Conservation (phyloP, 169 alveolate genomes). For the Theileria parva region DNA sequence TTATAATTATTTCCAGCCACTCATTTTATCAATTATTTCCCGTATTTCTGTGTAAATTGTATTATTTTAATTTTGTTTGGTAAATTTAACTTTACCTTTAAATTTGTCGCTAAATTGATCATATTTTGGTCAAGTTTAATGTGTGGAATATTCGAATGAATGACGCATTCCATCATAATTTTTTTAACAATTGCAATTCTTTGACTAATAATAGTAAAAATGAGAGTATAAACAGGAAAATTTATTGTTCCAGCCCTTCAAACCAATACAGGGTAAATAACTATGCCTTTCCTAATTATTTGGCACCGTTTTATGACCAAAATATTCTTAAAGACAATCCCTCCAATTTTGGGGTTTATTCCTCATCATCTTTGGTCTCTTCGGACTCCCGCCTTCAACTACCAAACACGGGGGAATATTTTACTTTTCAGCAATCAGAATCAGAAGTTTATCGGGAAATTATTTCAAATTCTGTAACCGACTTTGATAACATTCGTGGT, state of each 20-base stretch:
- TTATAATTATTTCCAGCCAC: background rate
- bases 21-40: too few relatives aligned
- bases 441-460: background rate
- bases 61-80: background rate
- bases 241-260: constrained; percentile 12
- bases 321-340: constrained; percentile 23
- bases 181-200: too few relatives aligned
- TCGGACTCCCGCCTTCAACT: background rate
- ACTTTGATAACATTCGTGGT: background rate
- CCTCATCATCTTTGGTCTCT: constrained; percentile 1
- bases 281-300: background rate
- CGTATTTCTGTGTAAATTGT: background rate
- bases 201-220: background rate
- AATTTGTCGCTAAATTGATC: background rate
- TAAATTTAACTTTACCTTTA: background rate
- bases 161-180: too few relatives aligned
- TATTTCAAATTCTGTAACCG: background rate
- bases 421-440: background rate
- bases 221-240: background rate
- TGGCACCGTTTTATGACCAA: constrained; percentile 18
- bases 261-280: constrained; percentile 3
- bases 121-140: background rate
- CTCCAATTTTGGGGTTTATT: background rate
- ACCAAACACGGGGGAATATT: constrained; percentile 23
- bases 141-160: too few relatives aligned